A percentile compares a stretch with the other conserved stretches of the same genome.
These are phyloP conservation scores for Planoprotostelium fungivorum DNA, from an alignment of 78 protist species.

Conservation along the genomic window DNA sequence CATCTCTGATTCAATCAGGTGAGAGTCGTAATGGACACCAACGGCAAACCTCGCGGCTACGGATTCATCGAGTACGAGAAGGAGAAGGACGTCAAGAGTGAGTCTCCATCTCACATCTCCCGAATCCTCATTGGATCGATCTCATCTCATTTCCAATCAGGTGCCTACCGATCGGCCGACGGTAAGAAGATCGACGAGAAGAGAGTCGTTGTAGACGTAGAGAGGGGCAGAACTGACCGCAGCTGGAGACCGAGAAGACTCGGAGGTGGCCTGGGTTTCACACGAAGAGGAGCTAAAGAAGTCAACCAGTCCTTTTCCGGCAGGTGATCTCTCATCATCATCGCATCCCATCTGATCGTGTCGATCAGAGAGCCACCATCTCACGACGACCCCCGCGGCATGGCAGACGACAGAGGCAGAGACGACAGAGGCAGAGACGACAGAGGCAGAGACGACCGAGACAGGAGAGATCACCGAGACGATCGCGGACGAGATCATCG, in stretches of 20 bases:
- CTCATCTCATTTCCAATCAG: background rate
- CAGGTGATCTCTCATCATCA: slow-evolving; percentile 29
- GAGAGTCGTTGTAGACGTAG: slow-evolving; percentile 83
- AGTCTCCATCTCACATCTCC: background rate
- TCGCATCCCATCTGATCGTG: slow-evolving; percentile 1
- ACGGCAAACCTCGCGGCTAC: slow-evolving; percentile 81
- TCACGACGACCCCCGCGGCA: background rate
- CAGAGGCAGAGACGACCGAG: slow-evolving; percentile 6
- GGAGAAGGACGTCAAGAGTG: slow-evolving; percentile 82
- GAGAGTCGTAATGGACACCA: slow-evolving; percentile 27
- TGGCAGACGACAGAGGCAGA: slow-evolving; percentile 5
- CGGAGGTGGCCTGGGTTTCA: slow-evolving; percentile 77
- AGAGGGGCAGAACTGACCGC: slow-evolving; percentile 85
- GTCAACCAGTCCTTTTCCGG: slow-evolving; percentile 50
- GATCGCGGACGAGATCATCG: slow-evolving; percentile 15
- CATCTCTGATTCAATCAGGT: slow-evolving; percentile 9
- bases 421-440: slow-evolving; percentile 16
- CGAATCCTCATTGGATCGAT: background rate
- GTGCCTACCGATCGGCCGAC: slow-evolving; percentile 72
- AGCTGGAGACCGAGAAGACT: slow-evolving; percentile 81
- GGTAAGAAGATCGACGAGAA: slow-evolving; percentile 71
- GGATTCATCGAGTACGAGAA: slow-evolving; percentile 84
- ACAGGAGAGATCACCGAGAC: background rate
- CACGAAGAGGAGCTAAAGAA: slow-evolving; percentile 62
- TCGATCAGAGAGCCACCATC: background rate